Evolutionary conservation across 139 green algal species (phyloP).

Genomic region (Closterium sp.): DNA sequence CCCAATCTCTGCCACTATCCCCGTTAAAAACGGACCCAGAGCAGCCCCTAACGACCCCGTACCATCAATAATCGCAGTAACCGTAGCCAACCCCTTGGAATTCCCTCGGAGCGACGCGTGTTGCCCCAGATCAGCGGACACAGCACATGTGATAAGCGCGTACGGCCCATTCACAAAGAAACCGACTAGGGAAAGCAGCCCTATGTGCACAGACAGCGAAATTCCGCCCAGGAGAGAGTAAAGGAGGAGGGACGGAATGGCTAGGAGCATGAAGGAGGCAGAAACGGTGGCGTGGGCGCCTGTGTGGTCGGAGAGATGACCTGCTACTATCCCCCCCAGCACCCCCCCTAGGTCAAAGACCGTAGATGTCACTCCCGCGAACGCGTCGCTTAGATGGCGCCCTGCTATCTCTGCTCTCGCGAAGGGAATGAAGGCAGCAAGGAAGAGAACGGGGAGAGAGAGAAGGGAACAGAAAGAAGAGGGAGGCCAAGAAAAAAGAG

Average conservation of each 20-base stretch:
- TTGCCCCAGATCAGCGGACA: slow-evolving; percentile 90
- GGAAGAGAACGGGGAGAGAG: neutral
- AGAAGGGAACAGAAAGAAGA: neutral
- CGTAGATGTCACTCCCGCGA: slow-evolving; percentile 79
- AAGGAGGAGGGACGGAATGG: slow-evolving; percentile 78
- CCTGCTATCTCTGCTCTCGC: slow-evolving; percentile 50
- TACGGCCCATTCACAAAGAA: slow-evolving; percentile 96
- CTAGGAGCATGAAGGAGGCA: slow-evolving; percentile 72
- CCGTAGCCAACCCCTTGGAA: slow-evolving; percentile 82
- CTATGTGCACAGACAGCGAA: slow-evolving; percentile 69
- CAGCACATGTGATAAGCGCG: slow-evolving; percentile 93
- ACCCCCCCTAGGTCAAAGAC: slow-evolving; percentile 94
- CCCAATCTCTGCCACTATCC: slow-evolving; percentile 67
- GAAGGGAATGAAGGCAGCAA: neutral
- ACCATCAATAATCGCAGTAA: slow-evolving; percentile 97
- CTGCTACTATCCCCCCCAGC: slow-evolving; percentile 80
- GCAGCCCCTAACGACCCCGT: slow-evolving; percentile 90
- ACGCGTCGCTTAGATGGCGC: slow-evolving; percentile 28
- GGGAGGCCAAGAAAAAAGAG: neutral
- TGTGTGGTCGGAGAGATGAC: slow-evolving; percentile 78
- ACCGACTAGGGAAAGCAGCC: slow-evolving; percentile 81
- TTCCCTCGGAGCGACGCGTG: slow-evolving; percentile 74
- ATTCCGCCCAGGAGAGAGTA: slow-evolving; percentile 71
- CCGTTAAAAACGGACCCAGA: slow-evolving; percentile 85
- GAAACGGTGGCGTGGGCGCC: slow-evolving; percentile 69